Evolutionary conservation across 129 eudicot species (phyloP).

Genomic region (Saussurea involucrata): DNA sequence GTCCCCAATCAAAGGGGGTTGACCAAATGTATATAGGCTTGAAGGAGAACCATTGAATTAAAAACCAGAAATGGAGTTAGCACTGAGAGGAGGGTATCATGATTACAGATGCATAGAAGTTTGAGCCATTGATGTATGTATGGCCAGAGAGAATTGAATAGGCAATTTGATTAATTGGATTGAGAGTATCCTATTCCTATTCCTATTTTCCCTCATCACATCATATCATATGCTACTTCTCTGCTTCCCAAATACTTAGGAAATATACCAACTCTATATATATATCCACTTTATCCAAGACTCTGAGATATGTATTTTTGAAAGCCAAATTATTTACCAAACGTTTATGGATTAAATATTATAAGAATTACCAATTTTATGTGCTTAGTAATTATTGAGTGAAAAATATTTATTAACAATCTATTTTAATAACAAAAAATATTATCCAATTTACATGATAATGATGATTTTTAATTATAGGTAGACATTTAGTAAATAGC

Average conservation of each 20-base stretch:
- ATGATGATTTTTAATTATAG: too few relatives aligned
- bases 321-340: too few relatives aligned
- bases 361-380: too few relatives aligned
- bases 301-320: too few relatives aligned
- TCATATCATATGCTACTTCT: neutral
- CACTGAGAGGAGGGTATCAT: conserved; percentile 8
- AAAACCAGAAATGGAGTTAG: conserved; percentile 10
- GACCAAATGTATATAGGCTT: conserved; percentile 2
- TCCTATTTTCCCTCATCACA: neutral
- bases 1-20: conserved; percentile 11
- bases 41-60: conserved; percentile 16
- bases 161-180: neutral
- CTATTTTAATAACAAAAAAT: too few relatives aligned
- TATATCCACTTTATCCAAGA: too few relatives aligned
- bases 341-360: neutral
- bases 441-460: too few relatives aligned
- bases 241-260: neutral
- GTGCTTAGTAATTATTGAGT: too few relatives aligned
- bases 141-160: conserved; percentile 15
- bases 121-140: conserved; percentile 11
- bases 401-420: too few relatives aligned
- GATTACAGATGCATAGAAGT: conserved; percentile 7
- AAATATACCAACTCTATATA: neutral
- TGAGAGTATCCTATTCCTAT: conserved; percentile 14
- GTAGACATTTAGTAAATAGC: too few relatives aligned